A percentile compares a stretch with the other conserved stretches of the same genome.
These are phyloP conservation scores for Dillenia turbinata DNA, from an alignment of 164 flowering plant genomes.

Conservation along the genomic window DNA sequence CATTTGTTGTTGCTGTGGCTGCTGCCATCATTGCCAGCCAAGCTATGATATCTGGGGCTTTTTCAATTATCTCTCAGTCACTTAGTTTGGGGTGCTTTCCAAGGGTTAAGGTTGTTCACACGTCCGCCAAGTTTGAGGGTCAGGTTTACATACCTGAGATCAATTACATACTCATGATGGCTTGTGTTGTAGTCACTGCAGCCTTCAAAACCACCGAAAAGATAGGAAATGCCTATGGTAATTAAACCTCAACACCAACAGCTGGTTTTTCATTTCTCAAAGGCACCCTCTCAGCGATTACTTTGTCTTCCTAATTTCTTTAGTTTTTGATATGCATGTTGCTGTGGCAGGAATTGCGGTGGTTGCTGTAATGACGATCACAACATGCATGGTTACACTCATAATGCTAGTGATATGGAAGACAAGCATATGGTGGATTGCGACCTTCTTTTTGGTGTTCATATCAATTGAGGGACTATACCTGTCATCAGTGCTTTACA, in stretches of 20 bases:
- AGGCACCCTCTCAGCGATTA: too few species aligned
- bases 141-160: constrained; percentile 84
- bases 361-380: constrained; percentile 57
- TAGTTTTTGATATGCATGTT: not conserved
- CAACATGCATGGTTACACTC: constrained; percentile 50
- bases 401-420: constrained; percentile 77
- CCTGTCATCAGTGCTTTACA: constrained; percentile 48
- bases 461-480: constrained; percentile 26
- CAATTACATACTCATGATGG: constrained; percentile 61
- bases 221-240: constrained; percentile 67
- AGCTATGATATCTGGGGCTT: constrained; percentile 74
- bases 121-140: constrained; percentile 65
- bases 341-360: constrained; percentile 67
- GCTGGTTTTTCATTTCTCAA: too few species aligned
- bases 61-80: constrained; percentile 57
- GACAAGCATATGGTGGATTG: constrained; percentile 38
- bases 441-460: constrained; percentile 34
- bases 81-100: constrained; percentile 57
- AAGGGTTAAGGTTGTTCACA: constrained; percentile 71
- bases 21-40: constrained; percentile 82
- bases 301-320: too few species aligned
- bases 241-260: not conserved
- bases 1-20: constrained; percentile 53
- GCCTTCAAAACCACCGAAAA: constrained; percentile 46
- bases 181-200: constrained; percentile 44